Evolutionary conservation across 257 asterid species (phyloP).

Genomic region (Solanum peruvianum): DNA sequence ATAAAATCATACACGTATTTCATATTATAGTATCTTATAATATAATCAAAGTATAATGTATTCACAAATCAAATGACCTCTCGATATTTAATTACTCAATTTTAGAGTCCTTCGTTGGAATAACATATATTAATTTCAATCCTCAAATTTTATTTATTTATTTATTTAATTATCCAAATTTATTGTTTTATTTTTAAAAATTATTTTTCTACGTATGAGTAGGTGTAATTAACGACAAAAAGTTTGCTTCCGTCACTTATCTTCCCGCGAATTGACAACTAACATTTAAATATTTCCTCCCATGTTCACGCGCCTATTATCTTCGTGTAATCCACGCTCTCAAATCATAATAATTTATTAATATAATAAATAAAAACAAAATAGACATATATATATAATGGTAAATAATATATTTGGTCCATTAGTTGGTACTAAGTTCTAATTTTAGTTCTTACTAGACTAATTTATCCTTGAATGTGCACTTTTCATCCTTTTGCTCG

Average conservation of each 20-base stretch:
- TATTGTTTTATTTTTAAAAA: too few relatives aligned
- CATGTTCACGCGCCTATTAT: neutral
- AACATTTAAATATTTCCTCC: neutral
- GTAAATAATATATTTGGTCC: neutral
- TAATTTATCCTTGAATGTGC: neutral
- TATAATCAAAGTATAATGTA: neutral
- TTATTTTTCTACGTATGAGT: neutral
- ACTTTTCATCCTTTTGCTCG: neutral
- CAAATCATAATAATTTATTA: neutral
- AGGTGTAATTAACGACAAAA: neutral
- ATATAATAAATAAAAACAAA: neutral
- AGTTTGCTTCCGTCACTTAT: slow-evolving; percentile 33
- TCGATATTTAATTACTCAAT: neutral
- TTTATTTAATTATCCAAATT: too few relatives aligned
- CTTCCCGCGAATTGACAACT: slow-evolving; percentile 25
- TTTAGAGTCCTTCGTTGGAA: neutral
- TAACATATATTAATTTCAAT: neutral
- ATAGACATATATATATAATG: too few relatives aligned
- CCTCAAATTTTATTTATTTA: neutral
- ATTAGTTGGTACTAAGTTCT: neutral
- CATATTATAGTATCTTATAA: neutral
- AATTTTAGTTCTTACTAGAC: neutral
- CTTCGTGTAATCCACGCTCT: neutral
- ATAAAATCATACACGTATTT: neutral
- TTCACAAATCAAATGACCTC: neutral